These are phyloP conservation scores for Artemisia annua DNA, from an alignment of 129 eudicot species.

Conservation along the genomic window DNA sequence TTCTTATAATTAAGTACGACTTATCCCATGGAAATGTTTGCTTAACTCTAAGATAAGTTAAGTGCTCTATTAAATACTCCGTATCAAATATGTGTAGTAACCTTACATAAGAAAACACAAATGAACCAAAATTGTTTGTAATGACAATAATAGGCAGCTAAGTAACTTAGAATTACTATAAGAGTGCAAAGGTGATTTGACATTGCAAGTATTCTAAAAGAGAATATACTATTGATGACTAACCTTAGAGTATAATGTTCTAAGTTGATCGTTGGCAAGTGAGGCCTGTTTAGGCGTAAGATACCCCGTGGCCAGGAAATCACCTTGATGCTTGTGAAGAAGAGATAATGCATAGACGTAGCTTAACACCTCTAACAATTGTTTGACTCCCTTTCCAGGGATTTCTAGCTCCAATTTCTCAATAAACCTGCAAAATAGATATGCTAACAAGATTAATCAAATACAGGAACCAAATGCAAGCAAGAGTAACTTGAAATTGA, in stretches of 20 bases:
- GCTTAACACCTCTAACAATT: constrained; percentile 58
- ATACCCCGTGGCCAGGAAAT: constrained; percentile 70
- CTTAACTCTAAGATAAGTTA: too few relatives aligned
- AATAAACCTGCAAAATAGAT: constrained; percentile 48
- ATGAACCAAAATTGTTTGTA: too few relatives aligned
- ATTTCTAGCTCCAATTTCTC: constrained; percentile 73
- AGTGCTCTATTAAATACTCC: too few relatives aligned
- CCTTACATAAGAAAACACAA: too few relatives aligned
- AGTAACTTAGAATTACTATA: background rate
- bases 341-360: constrained; percentile 68
- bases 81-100: background rate
- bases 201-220: background rate
- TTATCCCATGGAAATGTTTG: too few relatives aligned
- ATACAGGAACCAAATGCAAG: background rate
- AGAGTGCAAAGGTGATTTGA: background rate
- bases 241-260: constrained; percentile 75
- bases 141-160: too few relatives aligned
- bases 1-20: too few relatives aligned
- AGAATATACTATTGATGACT: constrained; percentile 5
- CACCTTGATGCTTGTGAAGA: constrained; percentile 86
- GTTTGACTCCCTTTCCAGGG: constrained; percentile 83
- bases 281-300: constrained; percentile 78
- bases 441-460: background rate
- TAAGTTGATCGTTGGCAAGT: constrained; percentile 80
- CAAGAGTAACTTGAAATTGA: background rate